Evolutionary conservation across 441 rosid genomes (phyloP), one percentile per base, ranked within the genome.

Genomic region (Jatropha podagrica): DNA sequence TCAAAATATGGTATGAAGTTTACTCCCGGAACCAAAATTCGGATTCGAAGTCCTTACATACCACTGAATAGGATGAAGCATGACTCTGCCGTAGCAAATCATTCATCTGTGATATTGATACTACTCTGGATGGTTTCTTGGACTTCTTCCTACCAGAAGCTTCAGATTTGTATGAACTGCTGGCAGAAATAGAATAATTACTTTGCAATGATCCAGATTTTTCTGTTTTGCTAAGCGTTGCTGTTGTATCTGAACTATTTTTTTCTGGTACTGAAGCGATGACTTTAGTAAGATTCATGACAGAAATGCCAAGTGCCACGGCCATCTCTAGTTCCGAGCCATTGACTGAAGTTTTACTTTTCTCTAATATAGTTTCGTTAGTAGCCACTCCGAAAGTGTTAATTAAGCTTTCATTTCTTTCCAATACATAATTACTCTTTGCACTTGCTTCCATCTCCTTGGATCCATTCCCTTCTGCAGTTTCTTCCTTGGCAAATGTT

Each of bases 61-160:
- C 96, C 88, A 6, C 51, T 6, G 88, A 83, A 72, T 12, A 69
- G 71, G 77, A 88, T 26, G 88, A 80, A 76, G 72, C 74, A 62
- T 5, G 87, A 78, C 85, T 88, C 73, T 81, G 81, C 54, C 46
- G 81, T 78, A 91, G 68, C 71, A 89, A 75, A 64, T 62, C 73
- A 74, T 87, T 81, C 96, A 91, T 91, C 82, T 85, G 85, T 75
- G 85, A 54, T 65, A 91, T 72, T n/a, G 92, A 76, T 69, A 86
- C 55, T 13, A 88, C 86, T 48, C 70, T 83, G 58, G 85, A 72
- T 38, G 86, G 80, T 49, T 69, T 82, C 59, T 80, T 74, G 68
- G 82, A 64, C 18, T 71, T 56, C 51, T 63, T 75, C 52, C 37
- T 80, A 67, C 80, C 72, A n/a, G 86, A 71, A 40, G 78, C 54